These are phyloP conservation scores for Boletus reticuloceps DNA, from an alignment of 768 basidiomycete genomes.

Conservation along the genomic window DNA sequence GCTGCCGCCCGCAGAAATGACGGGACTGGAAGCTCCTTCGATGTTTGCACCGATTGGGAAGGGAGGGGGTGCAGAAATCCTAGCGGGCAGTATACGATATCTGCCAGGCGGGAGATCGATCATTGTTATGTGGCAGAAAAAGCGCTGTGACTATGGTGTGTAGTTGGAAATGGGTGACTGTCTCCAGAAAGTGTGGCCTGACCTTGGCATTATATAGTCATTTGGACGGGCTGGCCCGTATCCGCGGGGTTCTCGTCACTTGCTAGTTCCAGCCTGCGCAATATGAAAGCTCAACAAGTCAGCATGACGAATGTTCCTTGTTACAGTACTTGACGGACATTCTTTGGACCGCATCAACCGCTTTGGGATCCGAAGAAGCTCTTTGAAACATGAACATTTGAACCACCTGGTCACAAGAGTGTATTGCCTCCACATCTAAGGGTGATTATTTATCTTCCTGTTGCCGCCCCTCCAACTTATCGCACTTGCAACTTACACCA, in stretches of 20 bases:
- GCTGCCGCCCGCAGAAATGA: neutral
- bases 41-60: neutral
- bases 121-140: neutral
- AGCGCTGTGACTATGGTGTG: neutral
- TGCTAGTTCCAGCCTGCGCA: too few species aligned
- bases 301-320: too few species aligned
- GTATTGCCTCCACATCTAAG: too few species aligned
- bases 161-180: neutral
- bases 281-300: too few species aligned
- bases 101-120: neutral
- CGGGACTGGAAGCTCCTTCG: neutral
- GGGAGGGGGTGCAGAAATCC: neutral
- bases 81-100: neutral
- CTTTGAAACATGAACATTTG: too few species aligned
- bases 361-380: too few species aligned
- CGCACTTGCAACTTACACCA: too few species aligned
- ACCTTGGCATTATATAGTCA: neutral
- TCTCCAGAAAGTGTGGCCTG: neutral
- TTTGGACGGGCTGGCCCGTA: neutral
- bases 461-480: too few species aligned
- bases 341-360: too few species aligned
- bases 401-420: too few species aligned
- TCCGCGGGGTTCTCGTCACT: neutral
- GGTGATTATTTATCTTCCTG: too few species aligned
- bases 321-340: too few species aligned